phyloP scores from a whole-genome alignment of 768 basidiomycete genomes.

The Hericium alpestre region DNA sequence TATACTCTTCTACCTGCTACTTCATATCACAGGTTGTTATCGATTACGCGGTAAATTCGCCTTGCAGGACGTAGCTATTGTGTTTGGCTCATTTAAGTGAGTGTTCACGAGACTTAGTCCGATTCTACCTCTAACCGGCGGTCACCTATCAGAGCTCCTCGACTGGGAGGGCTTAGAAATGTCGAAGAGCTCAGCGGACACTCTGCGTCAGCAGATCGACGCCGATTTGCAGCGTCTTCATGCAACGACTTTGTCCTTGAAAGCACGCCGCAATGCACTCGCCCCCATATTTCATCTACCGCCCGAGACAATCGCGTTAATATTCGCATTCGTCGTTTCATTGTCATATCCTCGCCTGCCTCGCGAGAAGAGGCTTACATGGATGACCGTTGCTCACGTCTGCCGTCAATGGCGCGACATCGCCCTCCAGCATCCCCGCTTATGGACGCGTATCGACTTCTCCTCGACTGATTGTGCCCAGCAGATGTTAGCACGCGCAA shows the following conservation, averaged over 20 bases:
- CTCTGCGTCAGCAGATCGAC: not conserved
- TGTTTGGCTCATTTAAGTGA: no score
- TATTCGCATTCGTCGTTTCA: slow-evolving; percentile 1
- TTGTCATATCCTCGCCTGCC: not conserved
- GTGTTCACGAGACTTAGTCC: no score
- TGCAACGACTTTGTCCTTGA: not conserved
- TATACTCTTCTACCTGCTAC: no score
- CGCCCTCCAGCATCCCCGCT: slow-evolving; percentile 2
- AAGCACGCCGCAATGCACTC: slow-evolving; percentile 1
- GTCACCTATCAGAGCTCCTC: no score
- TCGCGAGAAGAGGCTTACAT: not conserved
- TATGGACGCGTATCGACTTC: slow-evolving; percentile 6
- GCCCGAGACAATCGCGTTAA: not conserved
- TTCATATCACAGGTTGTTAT: no score
- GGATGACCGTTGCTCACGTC: slow-evolving; percentile 6
- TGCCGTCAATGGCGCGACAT: slow-evolving; percentile 8
- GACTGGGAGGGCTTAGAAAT: not conserved
- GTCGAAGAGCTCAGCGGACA: not conserved
- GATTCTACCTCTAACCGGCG: no score
- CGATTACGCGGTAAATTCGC: no score
- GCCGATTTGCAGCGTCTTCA: slow-evolving; percentile 1
- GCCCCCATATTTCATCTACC: slow-evolving; percentile 5
- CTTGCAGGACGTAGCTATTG: no score
- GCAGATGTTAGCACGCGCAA: slow-evolving; percentile 4
- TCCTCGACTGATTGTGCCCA: not conserved